A percentile compares a stretch with the other conserved stretches of the same genome.
These are phyloP conservation scores for Singerocomus rubriflavus DNA, from an alignment of 1,284 basidiomycete species.

Conservation along the genomic window DNA sequence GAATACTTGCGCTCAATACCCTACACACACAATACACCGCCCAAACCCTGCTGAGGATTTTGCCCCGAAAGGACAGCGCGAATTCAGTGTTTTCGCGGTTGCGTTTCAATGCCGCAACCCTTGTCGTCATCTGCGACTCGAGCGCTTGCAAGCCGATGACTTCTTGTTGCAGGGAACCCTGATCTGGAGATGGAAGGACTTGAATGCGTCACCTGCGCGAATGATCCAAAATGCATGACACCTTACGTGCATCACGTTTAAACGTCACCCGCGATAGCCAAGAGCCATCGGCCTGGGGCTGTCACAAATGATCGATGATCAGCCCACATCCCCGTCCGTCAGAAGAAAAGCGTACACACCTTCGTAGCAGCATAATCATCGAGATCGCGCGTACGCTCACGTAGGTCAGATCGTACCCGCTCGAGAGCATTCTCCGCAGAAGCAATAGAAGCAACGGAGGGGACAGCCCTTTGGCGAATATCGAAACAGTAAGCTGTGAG, in stretches of 20 bases:
- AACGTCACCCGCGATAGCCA: slow-evolving; percentile 31
- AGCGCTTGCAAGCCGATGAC: slow-evolving; percentile 62
- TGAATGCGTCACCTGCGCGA: not conserved
- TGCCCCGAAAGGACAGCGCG: slow-evolving; percentile 53
- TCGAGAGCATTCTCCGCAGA: slow-evolving; percentile 35
- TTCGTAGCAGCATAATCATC: slow-evolving; percentile 24
- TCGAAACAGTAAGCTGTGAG: slow-evolving; percentile 13
- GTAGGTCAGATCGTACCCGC: slow-evolving; percentile 30
- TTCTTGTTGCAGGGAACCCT: slow-evolving; percentile 44
- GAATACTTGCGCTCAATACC: slow-evolving; percentile 55
- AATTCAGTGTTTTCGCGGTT: slow-evolving; percentile 50
- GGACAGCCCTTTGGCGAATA: slow-evolving; percentile 18
- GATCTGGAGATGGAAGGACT: slow-evolving; percentile 18
- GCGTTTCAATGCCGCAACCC: slow-evolving; percentile 50
- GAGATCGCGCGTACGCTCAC: slow-evolving; percentile 30
- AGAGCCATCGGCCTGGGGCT: slow-evolving; percentile 27
- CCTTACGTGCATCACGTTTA: slow-evolving; percentile 33
- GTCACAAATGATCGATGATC: slow-evolving; percentile 2
- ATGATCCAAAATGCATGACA: slow-evolving; percentile 1
- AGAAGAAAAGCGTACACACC: slow-evolving; percentile 16
- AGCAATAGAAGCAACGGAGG: slow-evolving; percentile 27
- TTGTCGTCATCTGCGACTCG: slow-evolving; percentile 64
- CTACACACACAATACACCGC: slow-evolving; percentile 68
- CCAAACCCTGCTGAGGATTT: slow-evolving; percentile 50
- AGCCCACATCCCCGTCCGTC: slow-evolving; percentile 7